Conservation (phyloP, 2,329 filamentous ascomycete genomes). For the Dactylellina haptotyla region DNA sequence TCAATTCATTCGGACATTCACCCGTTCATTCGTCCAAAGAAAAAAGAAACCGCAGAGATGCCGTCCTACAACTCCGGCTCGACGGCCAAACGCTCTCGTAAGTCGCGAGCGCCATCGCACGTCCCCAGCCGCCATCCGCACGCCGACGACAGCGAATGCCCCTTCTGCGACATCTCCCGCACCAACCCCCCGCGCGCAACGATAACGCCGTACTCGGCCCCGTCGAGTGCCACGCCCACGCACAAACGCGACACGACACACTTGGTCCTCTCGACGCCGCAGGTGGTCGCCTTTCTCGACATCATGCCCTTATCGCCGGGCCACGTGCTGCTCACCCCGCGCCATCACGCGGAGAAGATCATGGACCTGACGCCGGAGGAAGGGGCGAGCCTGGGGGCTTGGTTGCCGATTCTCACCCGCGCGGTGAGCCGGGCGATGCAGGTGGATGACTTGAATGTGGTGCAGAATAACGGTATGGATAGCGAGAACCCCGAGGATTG, state of each 20-base stretch:
- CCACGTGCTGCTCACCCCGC: conserved; percentile 83
- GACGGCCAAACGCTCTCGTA: conserved; percentile 36
- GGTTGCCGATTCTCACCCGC: conserved; percentile 76
- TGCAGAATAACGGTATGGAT: conserved; percentile 84
- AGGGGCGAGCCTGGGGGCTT: conserved; percentile 73
- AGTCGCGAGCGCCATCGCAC: conserved; percentile 25
- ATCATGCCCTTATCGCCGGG: conserved; percentile 87
- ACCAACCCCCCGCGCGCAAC: conserved; percentile 60
- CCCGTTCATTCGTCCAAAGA: too few relatives aligned
- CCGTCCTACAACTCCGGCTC: conserved; percentile 39
- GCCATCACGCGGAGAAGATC: conserved; percentile 80
- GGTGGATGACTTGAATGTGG: conserved; percentile 89
- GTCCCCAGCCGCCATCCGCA: background rate
- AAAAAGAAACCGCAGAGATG: background rate
- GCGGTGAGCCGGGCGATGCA: conserved; percentile 76
- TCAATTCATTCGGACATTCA: background rate
- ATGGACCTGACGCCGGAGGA: conserved; percentile 74
- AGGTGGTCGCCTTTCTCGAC: conserved; percentile 88
- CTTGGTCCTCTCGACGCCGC: conserved; percentile 79
- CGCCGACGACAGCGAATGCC: conserved; percentile 65
- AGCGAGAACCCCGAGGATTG: conserved; percentile 43
- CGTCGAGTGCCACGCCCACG: conserved; percentile 35
- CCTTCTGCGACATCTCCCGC: conserved; percentile 71
- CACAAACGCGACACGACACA: conserved; percentile 64
- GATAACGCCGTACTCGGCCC: conserved; percentile 44